A percentile compares a stretch with the other conserved stretches of the same genome.
Conservation (phyloP, 495 filamentous ascomycete species). For the Penicillium egyptiacum region DNA sequence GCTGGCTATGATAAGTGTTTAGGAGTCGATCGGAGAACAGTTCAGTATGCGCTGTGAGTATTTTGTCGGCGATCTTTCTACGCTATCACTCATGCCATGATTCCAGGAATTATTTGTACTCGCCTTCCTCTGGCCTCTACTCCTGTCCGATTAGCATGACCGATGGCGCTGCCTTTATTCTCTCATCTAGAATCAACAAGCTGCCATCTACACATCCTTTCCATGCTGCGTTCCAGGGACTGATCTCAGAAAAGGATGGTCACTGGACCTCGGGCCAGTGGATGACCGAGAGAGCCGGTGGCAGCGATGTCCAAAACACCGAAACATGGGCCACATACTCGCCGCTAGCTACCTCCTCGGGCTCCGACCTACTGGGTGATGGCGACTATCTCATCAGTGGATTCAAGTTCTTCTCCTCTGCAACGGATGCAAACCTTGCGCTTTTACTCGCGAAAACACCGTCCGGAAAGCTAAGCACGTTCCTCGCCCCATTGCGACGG, state of each 20-base stretch:
- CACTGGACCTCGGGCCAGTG: slow-evolving; percentile 80
- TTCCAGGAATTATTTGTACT: slow-evolving; percentile 63
- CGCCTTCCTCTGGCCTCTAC: slow-evolving; percentile 59
- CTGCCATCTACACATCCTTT: slow-evolving; percentile 44
- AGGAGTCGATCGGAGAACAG: slow-evolving; percentile 39
- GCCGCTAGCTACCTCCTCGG: slow-evolving; percentile 17
- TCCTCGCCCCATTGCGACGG: slow-evolving; percentile 62
- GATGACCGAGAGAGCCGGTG: slow-evolving; percentile 82
- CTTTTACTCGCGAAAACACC: slow-evolving; percentile 67
- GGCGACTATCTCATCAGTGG: slow-evolving; percentile 55
- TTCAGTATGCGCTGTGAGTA: slow-evolving; percentile 37
- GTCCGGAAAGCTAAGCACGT: slow-evolving; percentile 58
- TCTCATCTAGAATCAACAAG: slow-evolving; percentile 50
- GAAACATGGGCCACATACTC: slow-evolving; percentile 61
- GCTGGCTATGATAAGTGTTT: slow-evolving; percentile 37
- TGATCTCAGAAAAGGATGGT: slow-evolving; percentile 57
- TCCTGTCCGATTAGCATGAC: slow-evolving; percentile 71
- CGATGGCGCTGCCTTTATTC: slow-evolving; percentile 65
- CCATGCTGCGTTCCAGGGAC: slow-evolving; percentile 45
- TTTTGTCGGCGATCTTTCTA: neutral
- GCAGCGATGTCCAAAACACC: slow-evolving; percentile 69
- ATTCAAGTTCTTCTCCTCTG: slow-evolving; percentile 78
- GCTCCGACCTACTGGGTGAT: slow-evolving; percentile 19
- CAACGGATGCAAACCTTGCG: slow-evolving; percentile 69
- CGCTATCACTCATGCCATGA: slow-evolving; percentile 42